These are phyloP conservation scores for Globisporangium irregulare DNA, from an alignment of 352 stramenopile species.

Conservation along the genomic window DNA sequence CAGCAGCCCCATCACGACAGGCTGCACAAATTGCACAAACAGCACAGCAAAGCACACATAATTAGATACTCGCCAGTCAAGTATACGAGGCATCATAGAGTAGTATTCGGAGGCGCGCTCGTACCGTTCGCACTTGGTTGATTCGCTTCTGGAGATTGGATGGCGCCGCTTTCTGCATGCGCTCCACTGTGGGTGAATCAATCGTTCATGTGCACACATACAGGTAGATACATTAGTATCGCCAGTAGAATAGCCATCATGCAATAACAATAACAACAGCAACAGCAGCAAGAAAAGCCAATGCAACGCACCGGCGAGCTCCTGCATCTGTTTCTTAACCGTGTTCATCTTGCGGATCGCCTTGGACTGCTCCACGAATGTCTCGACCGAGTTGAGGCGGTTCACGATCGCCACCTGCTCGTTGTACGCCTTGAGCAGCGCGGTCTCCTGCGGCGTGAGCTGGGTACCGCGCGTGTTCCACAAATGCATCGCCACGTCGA, in stretches of 20 bases:
- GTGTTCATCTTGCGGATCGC: conserved; percentile 83
- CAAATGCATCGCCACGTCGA: conserved; percentile 52
- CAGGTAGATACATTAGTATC: not conserved
- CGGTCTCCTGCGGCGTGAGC: conserved; percentile 52
- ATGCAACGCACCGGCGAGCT: conserved; percentile 52
- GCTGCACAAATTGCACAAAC: conserved; percentile 28
- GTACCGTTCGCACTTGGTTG: conserved; percentile 65
- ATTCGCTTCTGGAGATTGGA: conserved; percentile 75
- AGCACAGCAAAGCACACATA: not conserved
- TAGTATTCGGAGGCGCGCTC: conserved; percentile 8
- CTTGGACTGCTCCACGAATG: conserved; percentile 87
- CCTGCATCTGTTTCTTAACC: conserved; percentile 83
- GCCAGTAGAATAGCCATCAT: not conserved
- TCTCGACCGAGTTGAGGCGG: conserved; percentile 85
- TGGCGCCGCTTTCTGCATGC: conserved; percentile 58
- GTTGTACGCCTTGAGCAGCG: conserved; percentile 69
- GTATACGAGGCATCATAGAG: not conserved
- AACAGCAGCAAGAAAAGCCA: not conserved
- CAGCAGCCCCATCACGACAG: conserved; percentile 46
- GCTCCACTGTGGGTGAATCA: conserved; percentile 38
- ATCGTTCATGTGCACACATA: conserved; percentile 4
- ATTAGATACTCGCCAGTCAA: not conserved
- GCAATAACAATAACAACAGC: not conserved
- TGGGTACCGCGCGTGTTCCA: conserved; percentile 50
- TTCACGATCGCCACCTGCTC: conserved; percentile 77